Conservation (phyloP, 345 rosid species). For the Arabis hirsuta region DNA sequence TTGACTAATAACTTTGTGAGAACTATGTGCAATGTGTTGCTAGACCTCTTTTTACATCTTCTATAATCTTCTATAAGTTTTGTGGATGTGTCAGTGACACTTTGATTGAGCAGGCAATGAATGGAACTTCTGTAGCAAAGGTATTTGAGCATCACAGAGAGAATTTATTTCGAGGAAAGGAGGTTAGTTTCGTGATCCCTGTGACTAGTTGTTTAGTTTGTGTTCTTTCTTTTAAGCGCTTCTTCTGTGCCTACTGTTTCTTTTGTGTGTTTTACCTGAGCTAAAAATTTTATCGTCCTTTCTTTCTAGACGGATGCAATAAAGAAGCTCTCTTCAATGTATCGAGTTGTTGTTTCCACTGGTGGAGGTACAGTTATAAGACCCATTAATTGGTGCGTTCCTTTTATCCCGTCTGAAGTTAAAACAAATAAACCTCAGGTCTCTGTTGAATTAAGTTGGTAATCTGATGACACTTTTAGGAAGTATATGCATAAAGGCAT, state of each 20-base stretch:
- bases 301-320: slow-evolving; percentile 67
- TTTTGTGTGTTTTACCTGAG: background rate
- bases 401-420: background rate
- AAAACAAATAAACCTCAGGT: background rate
- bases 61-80: slow-evolving; percentile 41
- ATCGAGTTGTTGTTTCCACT: slow-evolving; percentile 80
- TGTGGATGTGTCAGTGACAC: slow-evolving; percentile 61
- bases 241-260: background rate
- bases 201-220: background rate
- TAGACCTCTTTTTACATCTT: too few relatives aligned
- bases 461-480: slow-evolving; percentile 45
- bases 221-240: background rate
- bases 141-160: slow-evolving; percentile 82
- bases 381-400: slow-evolving; percentile 76
- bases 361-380: slow-evolving; percentile 92
- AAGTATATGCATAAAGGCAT: slow-evolving; percentile 78
- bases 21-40: too few relatives aligned
- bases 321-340: slow-evolving; percentile 61
- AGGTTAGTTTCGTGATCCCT: slow-evolving; percentile 51
- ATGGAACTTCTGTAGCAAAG: slow-evolving; percentile 76
- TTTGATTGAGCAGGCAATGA: slow-evolving; percentile 64
- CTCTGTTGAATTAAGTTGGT: background rate
- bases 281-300: slow-evolving; percentile 18
- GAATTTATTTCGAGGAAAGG: slow-evolving; percentile 80
- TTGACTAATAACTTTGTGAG: too few relatives aligned